Evolutionary conservation across 371 early-diverging fungal genomes (phyloP), one percentile per base, ranked within the genome.

Genomic region (Mortierella sp.): DNA sequence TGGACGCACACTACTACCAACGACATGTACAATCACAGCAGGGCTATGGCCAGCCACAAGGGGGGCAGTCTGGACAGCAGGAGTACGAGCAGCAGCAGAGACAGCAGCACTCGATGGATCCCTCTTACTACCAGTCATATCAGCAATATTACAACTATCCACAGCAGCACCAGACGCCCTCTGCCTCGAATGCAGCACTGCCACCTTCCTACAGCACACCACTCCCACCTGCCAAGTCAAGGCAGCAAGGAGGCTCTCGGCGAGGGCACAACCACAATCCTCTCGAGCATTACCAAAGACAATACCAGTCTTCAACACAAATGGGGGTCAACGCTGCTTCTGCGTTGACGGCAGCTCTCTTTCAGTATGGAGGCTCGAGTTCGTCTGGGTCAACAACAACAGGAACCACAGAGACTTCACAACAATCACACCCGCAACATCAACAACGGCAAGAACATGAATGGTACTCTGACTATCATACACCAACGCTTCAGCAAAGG

Each of bases 191-290:
- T 10, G 22, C 61, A 16, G 48, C 44, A n/a, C 57, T 73, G 12
- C 74, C 74, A 24, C 67, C 74, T 1, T 67, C 74, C 0, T 73
- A 73, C 48, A 67, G 54, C 40, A 73, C 74, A 14, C 74, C 74
- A 0, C 31, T 67, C 41, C 67, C 67, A 4, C 60, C 60, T 16
- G 44, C 71, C 17, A 71, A 71, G 37, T 46, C 65, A 1, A 64
- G 52, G 21, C 49, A 57, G 44, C 22, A 29, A 28, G 45, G 45
- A 34, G 25, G 39, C 16, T 6, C 47, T 40, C 34, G 45, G 13
- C 24, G 45, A 37, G 54, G 45, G 14, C 37, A 46, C 5, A 65
- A 54, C 41, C n/a, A 2, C 45, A 58, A 58, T 19, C 59, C 62
- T 6, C 49, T 66, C 41, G 41, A 57, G 7, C 67, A 67, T 22